Base-by-base conservation (phyloP, 106 monocot species). In the Dendrobium huoshanense region DNA sequence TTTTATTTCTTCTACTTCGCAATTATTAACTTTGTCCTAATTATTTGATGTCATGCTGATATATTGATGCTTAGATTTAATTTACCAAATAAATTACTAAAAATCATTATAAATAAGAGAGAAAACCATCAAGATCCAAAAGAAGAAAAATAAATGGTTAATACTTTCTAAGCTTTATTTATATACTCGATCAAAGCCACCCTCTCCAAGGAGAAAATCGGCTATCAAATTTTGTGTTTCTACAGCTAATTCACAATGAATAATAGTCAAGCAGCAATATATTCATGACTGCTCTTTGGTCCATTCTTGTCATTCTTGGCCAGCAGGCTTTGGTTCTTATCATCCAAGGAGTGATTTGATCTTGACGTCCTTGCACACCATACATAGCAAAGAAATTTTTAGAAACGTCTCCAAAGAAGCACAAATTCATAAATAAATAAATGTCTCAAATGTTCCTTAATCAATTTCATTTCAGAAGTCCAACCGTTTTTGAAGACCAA, bases 121-220 rank as follows among this genome's bases (percentile, higher is more conserved):
- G 24, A 4, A 24, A 64, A n/a, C 29, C 7, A n/a, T 64, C 64
- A 64, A 24, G 4, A 19, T n/a, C 0, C 9, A 10, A 33, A 22
- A 55, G 61, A 70, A 33, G 9, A 51, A 80, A 18, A 13, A 49
- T 25, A 89, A 86, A 86, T 89, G 86, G 48, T 89, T 86, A 27
- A 61, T 81, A 54, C 81, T 64, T 19, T 86, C 89, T 33, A 89
- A 77, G 20, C 70, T 65, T 55, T 86, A 86, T 73, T 86, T 89
- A 51, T 84, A 84, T 3, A 84, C 84, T 41, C 79, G 74, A 40
- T 79, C 84, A 48, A 84, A 84, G 33, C 84, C 84, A 56, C 84
- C 84, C 75, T 79, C 79, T 33, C 80, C 84, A 8, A 84, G 37
- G 29, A 84, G 84, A 56, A 41, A 80, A 74, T 84, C 80, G 67